Base-by-base conservation (phyloP, 2,329 filamentous ascomycete species). In the Exophiala aquamarina region DNA sequence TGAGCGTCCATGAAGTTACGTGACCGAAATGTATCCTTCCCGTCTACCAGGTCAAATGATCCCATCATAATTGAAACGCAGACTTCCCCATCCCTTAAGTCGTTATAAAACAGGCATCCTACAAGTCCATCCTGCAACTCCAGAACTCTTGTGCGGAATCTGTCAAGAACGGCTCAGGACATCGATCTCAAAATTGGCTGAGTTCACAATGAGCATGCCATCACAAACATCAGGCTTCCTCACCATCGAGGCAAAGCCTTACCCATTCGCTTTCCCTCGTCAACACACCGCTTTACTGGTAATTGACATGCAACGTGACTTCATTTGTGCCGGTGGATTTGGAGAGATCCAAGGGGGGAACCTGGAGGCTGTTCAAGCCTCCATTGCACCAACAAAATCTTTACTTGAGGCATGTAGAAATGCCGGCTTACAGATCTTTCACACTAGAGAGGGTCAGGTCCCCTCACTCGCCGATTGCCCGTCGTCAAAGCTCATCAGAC, bases 161-260 rank as follows among this genome's bases (percentile, higher is more conserved):
- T n/a, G n/a, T n/a, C n/a, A n/a, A n/a, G n/a, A n/a, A n/a, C n/a
- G n/a, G n/a, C n/a, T n/a, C n/a, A n/a, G n/a, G n/a, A n/a, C n/a
- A n/a, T n/a, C n/a, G n/a, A 26, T 26, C 11, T 26, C 23, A 26
- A 26, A 6, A 26, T 26, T 26, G 23, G 11, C 23, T 11, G 11
- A 26, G 6, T 26, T 26, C 23, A 32, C 13, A 11, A 53, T 53
- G 50, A 59, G 56, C 18, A 26, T 26, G 23, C 6, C 23, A 19
- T 62, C 64, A 36, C 52, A 65, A 5, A 63, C 65, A 9, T 63
- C 68, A 4, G 90, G 90, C 53, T 91, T 89, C 72, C 89, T 98
- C 63, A 90, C 97, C 62, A 81, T 97, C 57, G 93, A 98, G 41
- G 65, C 60, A 29, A 66, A 69, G 49, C 76, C 76, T 10, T 78